Base-by-base conservation (phyloP, 352 stramenopile species). In the Pythium sp. region DNA sequence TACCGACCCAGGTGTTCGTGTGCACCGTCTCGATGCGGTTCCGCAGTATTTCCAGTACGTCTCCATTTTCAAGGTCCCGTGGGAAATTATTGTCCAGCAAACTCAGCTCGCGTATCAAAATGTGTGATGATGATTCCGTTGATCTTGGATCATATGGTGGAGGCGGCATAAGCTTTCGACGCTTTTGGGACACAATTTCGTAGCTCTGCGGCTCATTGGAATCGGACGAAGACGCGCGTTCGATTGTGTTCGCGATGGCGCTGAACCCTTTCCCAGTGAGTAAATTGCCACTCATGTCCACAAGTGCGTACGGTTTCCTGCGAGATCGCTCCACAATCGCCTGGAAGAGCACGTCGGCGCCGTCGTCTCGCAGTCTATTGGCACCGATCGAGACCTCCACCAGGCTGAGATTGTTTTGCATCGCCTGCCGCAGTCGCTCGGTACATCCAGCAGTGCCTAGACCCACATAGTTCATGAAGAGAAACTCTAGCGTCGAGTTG, bases 281-380 rank as follows among this genome's bases (percentile, higher is more conserved):
- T 22, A 95, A 67, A 56, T 95, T 95, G 32, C 85, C 87, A 65
- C 83, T 91, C 18, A 95, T 64, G 62, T 95, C 84, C 22, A 93
- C 69, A 14, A 78, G 58, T 34, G 68, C 68, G 28, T 77, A 91
- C 34, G 82, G 65, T 58, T 80, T 80, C 20, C 26, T 60, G 36
- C 70, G 71, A 20, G 69, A 75, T 56, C 86, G 77, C 34, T 81
- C 77, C 7, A 82, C 71, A 28, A 95, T 58, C 34, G 84, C 76
- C 55, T 75, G 69, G 15, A 92, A 74, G 12, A 95, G 47, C 28
- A 77, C 62, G 41, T 69, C 70, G 0, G 78, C 80, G 3, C 84
- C 85, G 11, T 81, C 68, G 59, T 95, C 79, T 18, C 85, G 82
- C 61, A 95, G 47, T 6, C 85, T 82, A 66, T 95, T 95, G 24